A percentile compares a stretch with the other conserved stretches of the same genome.
phyloP scores from a whole-genome alignment of 768 basidiomycete genomes.

The Amanita thiersii region DNA sequence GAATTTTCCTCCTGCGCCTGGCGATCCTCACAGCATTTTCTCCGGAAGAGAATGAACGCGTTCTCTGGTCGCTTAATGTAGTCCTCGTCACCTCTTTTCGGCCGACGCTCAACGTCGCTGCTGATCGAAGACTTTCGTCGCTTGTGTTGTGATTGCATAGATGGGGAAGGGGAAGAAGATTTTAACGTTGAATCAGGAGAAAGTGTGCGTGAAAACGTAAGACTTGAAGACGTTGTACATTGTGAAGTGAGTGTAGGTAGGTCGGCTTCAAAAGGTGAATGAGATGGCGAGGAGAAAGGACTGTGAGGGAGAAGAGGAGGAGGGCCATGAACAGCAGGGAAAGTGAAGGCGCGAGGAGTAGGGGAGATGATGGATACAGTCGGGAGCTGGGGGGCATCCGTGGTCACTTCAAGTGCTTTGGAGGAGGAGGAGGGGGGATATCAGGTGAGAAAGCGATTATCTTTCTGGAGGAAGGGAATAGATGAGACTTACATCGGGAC shows the following conservation, averaged over 20 bases:
- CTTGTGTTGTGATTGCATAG: constrained; percentile 25
- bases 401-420: constrained; percentile 69
- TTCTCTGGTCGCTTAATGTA: constrained; percentile 82
- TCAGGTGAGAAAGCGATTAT: constrained; percentile 1
- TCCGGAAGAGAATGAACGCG: constrained; percentile 79
- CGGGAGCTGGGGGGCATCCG: constrained; percentile 49
- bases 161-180: constrained; percentile 28
- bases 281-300: constrained; percentile 59
- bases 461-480: constrained; percentile 4
- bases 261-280: constrained; percentile 70
- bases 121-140: constrained; percentile 45
- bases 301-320: constrained; percentile 48
- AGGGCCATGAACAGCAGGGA: constrained; percentile 54
- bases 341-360: constrained; percentile 64
- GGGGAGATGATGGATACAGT: constrained; percentile 57
- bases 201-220: constrained; percentile 26
- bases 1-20: constrained; percentile 47
- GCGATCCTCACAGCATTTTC: constrained; percentile 69
- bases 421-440: constrained; percentile 11
- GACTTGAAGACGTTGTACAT: constrained; percentile 20
- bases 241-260: constrained; percentile 41
- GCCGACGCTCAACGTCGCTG: constrained; percentile 45
- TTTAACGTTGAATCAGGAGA: constrained; percentile 35
- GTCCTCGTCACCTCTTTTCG: constrained; percentile 72
- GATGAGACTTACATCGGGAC: constrained; percentile 32